Evolutionary conservation across 1,139 yeast genomes (phyloP), one percentile per base, ranked within the genome.

Genomic region (Meyerozyma athensensis): DNA sequence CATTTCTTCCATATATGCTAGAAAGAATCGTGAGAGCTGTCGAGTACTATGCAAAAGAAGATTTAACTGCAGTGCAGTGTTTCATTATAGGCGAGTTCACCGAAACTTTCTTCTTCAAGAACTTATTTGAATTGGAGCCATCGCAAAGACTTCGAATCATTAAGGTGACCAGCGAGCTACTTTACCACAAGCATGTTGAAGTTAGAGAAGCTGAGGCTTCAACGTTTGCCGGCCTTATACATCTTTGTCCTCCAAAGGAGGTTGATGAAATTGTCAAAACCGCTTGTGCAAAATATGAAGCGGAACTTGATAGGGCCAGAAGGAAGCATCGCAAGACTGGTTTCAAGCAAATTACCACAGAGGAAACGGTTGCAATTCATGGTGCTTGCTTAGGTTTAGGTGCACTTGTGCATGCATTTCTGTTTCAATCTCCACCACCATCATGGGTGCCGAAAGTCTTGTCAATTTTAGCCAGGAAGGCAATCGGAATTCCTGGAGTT

Each of bases 381-480:
- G 96, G 94, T 2, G 90, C 96, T 2, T 84, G 92, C 0, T 65
- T 94, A 19, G 97, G 97, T 0, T 65, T 92, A 9, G 96, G 97
- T 4, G 85, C 97, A 0, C 65, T 92, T 32, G 79, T 92, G 2
- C 81, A 85, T 40, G 97, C 98, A 0, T 92, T 85, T 62, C 92
- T 97, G 2, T 92, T 87, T 54, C 70, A 74, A 7, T 84, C 96
- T 2, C 98, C 98, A 0, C 94, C 96, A 2, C 98, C 98, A 3
- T 44, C 51, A 35, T 94, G 97, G 97, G 73, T 92, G 18, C 97
- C 97, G 1, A 66, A 68, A 13, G 75, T 86, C 19, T 67, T 94
- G 43, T 74, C 86, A 1, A 67, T 77, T 1, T 63, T 92, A 43
- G 89, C 95, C 0, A 75, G 75, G 19, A 81, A 80, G 56, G 74